Base-by-base conservation (phyloP, 805 yeast species). In the Kodamaea jinghongensis region DNA sequence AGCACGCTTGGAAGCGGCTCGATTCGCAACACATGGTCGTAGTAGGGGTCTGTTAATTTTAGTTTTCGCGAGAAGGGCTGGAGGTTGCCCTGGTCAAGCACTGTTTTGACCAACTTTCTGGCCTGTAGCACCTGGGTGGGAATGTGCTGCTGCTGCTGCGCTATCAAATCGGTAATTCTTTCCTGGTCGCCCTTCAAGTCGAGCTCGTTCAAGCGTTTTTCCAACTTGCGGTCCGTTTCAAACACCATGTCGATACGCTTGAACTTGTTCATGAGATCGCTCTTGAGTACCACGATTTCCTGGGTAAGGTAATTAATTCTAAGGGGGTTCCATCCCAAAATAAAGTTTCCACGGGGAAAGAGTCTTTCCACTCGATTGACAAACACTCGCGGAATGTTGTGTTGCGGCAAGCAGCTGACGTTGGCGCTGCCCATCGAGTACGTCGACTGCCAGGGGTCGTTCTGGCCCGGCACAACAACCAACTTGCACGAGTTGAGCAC, bases 381-480 rank as follows among this genome's bases (percentile, higher is more conserved):
- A 55, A 91, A 90, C 2, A 83, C 63, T 17, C 70, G 65, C 0
- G 98, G 96, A 2, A 93, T 73, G 0, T 79, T 71, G 13, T 70
- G 65, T 52, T 83, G 85, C 0, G 99, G 99, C 20, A 63, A 53
- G 28, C 55, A 43, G 32, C 61, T 58, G 27, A 65, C 39, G 36
- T 60, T 57, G 0, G 70, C 57, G 6, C 67, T 51, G 3, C 91
- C 89, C 36, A 82, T 70, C 1, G 85, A 73, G 34, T 74, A 75
- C 39, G 81, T 69, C 1, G 93, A 77, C 26, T 81, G 81, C 97
- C 98, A 93, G 0, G 96, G 96, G 61, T 93, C 99, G 49, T 87
- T 85, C 30, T 79, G 78, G 1, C 99, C 98, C 0, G 98, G 97
- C 1, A 91, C 67, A 43, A 93, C 76, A 1, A 88, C 63, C 20